These are phyloP conservation scores for Kokia cookei DNA, from an alignment of 441 rosid species.

Conservation along the genomic window DNA sequence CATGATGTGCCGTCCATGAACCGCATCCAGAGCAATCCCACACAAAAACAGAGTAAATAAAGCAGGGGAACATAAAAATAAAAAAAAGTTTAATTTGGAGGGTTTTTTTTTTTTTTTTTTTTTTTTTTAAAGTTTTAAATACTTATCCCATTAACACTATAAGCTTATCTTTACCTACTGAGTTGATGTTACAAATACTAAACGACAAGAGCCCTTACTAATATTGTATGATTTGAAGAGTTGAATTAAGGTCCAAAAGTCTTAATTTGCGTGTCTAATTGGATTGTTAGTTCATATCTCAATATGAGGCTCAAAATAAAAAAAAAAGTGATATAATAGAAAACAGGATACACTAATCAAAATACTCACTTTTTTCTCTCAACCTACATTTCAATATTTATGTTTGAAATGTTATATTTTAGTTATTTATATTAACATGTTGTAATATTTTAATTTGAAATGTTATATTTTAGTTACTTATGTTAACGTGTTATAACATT, in stretches of 20 bases:
- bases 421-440: no score
- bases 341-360: no score
- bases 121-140: neutral
- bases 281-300: neutral
- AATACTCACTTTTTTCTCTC: no score
- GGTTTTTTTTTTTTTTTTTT: no score
- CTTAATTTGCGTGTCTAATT: neutral
- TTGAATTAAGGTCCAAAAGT: neutral
- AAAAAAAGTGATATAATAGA: no score
- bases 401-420: no score
- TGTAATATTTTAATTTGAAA: no score
- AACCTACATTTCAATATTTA: no score
- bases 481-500: no score
- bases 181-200: neutral
- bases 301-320: neutral
- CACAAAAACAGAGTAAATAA: neutral
- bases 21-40: conserved; percentile 13
- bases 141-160: neutral
- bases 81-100: neutral
- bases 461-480: no score
- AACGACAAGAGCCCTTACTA: neutral
- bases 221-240: neutral
- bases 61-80: neutral
- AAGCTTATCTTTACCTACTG: neutral
- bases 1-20: conserved; percentile 20